Evolutionary conservation across 1,284 basidiomycete species (phyloP), one percentile per base, ranked within the genome.

Genomic region (Papiliotrema flavescens): DNA sequence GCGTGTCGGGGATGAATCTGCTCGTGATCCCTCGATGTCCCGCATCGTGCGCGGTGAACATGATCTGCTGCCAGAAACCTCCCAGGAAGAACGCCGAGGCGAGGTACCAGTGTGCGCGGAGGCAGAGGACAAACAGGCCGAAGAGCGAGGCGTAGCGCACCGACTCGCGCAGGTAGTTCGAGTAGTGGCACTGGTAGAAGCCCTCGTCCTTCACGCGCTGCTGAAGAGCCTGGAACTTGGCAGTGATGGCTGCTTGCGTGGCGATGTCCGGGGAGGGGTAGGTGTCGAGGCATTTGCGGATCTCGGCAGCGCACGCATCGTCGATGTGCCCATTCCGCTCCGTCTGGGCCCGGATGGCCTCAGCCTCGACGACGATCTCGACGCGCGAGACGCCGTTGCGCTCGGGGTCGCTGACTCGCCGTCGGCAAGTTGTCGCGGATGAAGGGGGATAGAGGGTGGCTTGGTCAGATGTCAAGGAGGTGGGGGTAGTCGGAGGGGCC

Each of bases 31-130:
- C 70, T 19, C 61, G 61, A 51, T 75, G 74, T 9, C 71, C 74
- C 19, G 74, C 69, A 56, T 75, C 74, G 51, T 75, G 74, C 7
- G 71, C 74, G 61, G 53, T 61, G 39, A 75, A 75, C 11, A 73
- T 73, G 41, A 74, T 61, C 57, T 75, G 73, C 53, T 75, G 73
- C 71, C 73, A 74, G 41, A 60, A 45, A 14, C 42, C 36, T 19
- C 49, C 57, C 52, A 51, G 34, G 51, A 32, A 46, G 34, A 54
- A 37, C 37, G 51, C 51, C 28, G 48, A 51, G 57, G 42, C 23
- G 55, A 53, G 23, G 53, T 53, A 55, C 32, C 49, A 55, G 13
- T 37, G 49, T 23, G 48, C 67, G 56, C 42, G 69, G 52, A 49
- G 71, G 67, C 3, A 65, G 67, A n/a, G 56, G 54, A 41, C 63